Conservation (phyloP, 1,284 basidiomycete species). For the Mixia osmundae region DNA sequence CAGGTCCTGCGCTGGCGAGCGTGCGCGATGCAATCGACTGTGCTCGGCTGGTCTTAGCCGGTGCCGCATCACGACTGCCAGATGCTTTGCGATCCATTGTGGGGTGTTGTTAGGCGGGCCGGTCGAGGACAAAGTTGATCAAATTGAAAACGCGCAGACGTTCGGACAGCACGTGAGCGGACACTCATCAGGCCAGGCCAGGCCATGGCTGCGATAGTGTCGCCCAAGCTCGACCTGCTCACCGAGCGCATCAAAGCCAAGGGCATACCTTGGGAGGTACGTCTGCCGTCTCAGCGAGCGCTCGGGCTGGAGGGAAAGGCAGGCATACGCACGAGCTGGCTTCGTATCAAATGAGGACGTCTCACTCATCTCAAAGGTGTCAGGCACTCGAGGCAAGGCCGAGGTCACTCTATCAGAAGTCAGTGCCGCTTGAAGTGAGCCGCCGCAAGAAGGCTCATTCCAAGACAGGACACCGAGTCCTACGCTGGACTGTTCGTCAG, state of each 20-base stretch:
- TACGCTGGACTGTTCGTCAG: slow-evolving; percentile 79
- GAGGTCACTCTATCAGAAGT: neutral
- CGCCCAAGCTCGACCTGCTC: neutral
- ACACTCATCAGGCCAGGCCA: too few species aligned
- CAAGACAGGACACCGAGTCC: slow-evolving; percentile 33
- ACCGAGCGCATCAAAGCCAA: neutral
- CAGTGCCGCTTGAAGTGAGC: neutral
- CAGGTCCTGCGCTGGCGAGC: too few species aligned
- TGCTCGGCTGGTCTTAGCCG: too few species aligned
- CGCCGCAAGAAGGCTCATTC: neutral
- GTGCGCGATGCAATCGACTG: too few species aligned
- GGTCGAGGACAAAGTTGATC: too few species aligned
- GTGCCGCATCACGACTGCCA: too few species aligned
- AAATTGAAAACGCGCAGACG: too few species aligned
- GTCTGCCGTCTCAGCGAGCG: neutral
- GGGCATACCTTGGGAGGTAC: neutral
- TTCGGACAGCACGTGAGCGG: too few species aligned
- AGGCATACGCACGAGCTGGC: neutral
- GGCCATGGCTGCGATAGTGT: too few species aligned
- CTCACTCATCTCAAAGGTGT: neutral
- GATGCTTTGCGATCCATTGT: too few species aligned
- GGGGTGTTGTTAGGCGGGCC: too few species aligned
- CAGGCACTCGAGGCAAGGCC: neutral
- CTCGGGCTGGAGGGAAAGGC: too few species aligned
- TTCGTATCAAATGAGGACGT: neutral